Evolutionary conservation across 2,329 filamentous ascomycete species (phyloP).

Genomic region (Periconia sp.): DNA sequence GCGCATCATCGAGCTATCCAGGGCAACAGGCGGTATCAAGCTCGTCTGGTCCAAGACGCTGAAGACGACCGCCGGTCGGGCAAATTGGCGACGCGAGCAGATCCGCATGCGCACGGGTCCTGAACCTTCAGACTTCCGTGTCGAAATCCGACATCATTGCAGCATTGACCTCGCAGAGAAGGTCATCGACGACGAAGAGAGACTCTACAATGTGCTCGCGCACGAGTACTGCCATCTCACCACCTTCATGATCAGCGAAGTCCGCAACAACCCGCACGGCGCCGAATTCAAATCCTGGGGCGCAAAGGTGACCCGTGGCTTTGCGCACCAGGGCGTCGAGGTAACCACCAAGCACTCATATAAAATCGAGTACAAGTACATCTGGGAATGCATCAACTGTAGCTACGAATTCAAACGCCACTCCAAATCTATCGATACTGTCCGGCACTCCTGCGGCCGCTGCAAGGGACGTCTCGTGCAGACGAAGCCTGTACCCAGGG

Average conservation of each 20-base stretch:
- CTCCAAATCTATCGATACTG: slow-evolving; percentile 80
- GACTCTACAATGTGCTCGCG: slow-evolving; percentile 87
- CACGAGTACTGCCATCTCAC: slow-evolving; percentile 96
- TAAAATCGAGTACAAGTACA: slow-evolving; percentile 88
- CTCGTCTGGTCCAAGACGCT: slow-evolving; percentile 80
- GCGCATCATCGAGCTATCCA: slow-evolving; percentile 63
- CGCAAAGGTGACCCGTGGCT: slow-evolving; percentile 59
- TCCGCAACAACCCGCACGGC: slow-evolving; percentile 81
- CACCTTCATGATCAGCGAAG: slow-evolving; percentile 83
- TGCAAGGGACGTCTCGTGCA: slow-evolving; percentile 75
- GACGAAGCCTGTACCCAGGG: slow-evolving; percentile 76
- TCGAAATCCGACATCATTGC: slow-evolving; percentile 64
- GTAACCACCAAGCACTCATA: slow-evolving; percentile 93
- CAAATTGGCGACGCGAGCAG: slow-evolving; percentile 57
- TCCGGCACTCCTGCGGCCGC: slow-evolving; percentile 74
- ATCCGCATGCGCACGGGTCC: slow-evolving; percentile 42
- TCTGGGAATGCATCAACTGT: slow-evolving; percentile 80
- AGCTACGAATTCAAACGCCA: slow-evolving; percentile 79
- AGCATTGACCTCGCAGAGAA: slow-evolving; percentile 89
- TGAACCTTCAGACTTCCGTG: slow-evolving; percentile 25
- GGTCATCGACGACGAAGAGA: slow-evolving; percentile 75
- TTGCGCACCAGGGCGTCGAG: slow-evolving; percentile 67
- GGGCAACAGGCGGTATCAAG: slow-evolving; percentile 71
- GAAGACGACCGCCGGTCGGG: slow-evolving; percentile 74
- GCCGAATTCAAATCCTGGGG: slow-evolving; percentile 80